A percentile compares a stretch with the other conserved stretches of the same genome.
Evolutionary conservation across 2,329 filamentous ascomycete species (phyloP).

Genomic region (Botryotinia narcissicola): DNA sequence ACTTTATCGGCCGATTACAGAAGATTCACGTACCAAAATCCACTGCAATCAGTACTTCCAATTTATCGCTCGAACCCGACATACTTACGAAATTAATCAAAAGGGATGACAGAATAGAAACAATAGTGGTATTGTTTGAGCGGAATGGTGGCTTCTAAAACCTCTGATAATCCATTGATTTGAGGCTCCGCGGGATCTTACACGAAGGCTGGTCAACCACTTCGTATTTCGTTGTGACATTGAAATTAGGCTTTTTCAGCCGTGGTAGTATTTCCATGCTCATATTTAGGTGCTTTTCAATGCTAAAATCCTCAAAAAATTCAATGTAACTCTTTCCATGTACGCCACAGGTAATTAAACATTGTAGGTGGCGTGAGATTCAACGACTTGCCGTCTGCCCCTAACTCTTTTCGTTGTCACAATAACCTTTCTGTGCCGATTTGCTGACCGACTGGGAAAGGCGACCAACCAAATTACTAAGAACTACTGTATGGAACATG

Average conservation of each 20-base stretch:
- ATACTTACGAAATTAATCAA: not conserved
- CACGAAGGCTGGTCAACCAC: not conserved
- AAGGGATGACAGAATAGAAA: not conserved
- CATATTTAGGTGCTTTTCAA: not conserved
- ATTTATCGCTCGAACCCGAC: not conserved
- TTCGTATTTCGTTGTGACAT: not conserved
- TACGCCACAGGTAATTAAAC: not conserved
- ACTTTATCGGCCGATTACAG: not conserved
- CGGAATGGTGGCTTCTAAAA: not conserved
- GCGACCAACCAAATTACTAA: not conserved
- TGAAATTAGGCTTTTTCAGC: not conserved
- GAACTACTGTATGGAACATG: not conserved
- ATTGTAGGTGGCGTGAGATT: not conserved
- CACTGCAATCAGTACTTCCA: not conserved
- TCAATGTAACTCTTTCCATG: not conserved
- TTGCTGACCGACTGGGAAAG: not conserved
- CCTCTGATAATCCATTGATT: not conserved
- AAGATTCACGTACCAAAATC: not conserved
- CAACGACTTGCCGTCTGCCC: not conserved
- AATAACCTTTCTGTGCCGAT: not conserved
- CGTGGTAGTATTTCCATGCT: not conserved
- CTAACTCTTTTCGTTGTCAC: not conserved
- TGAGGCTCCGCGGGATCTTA: not conserved
- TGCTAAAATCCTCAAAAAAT: not conserved
- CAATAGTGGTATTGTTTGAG: not conserved